Evolutionary conservation across 1,284 basidiomycete genomes (phyloP), one percentile per base, ranked within the genome.

Genomic region (Pyrrhoderma lamaoense): DNA sequence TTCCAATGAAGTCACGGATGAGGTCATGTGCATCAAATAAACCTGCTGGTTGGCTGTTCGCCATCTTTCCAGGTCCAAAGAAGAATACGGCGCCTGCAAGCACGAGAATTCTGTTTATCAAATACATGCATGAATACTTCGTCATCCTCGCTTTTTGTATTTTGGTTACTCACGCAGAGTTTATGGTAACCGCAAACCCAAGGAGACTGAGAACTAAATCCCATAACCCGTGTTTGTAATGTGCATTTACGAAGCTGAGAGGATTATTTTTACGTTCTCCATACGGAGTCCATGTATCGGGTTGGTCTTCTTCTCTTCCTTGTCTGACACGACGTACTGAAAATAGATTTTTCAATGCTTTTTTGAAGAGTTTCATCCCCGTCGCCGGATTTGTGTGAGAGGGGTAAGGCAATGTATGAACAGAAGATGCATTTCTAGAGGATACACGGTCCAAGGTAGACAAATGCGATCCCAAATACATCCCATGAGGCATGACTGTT

Each of bases 401-500:
- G 38, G 47, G 38, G 4, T 40, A 44, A 45, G 39, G 36, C 23
- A 37, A 36, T 48, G 47, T 23, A 39, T 22, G 8, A 23, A 7
- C n/a, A 19, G 49, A 38, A 45, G 51, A 42, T 56, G 25, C 56
- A 3, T 63, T 54, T n/a, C 57, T 45, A 18, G 61, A 57, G 23
- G 70, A 65, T 19, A 82, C 62, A 47, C 92, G 72, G 57, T 93
- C 84, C 61, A 93, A 83, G 0, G 87, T 89, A 2, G 89, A 85
- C 16, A 95, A 76, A 35, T 86, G 81, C 2, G 89, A 92, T 8
- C 93, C 93, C 5, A 97, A 74, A 70, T 92, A 94, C 19, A 97
- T 74, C 42, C 87, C 85, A 64, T 97, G 94, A 0, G 94, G 93
- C 93, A 84, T 93, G 40, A 90, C 81, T 0, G 89, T 92, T 1